Percentiles rank a stretch among this genome's conserved stretches.
These are phyloP conservation scores for Tephrocybe sp. DNA, from an alignment of 768 basidiomycete genomes.

Conservation along the genomic window DNA sequence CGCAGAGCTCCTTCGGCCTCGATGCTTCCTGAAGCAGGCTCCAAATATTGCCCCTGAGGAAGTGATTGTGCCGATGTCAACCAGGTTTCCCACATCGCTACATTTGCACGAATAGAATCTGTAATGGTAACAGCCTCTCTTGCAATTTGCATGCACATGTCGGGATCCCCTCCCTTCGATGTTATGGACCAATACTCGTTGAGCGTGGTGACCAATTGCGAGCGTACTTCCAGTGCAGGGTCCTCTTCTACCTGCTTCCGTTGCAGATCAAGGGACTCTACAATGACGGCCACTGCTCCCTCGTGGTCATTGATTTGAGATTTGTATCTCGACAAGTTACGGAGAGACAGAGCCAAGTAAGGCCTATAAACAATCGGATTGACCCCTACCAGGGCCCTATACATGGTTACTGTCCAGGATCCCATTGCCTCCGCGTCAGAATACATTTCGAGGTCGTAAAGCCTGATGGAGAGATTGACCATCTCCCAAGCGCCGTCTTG, in stretches of 20 bases:
- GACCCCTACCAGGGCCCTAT: conserved; percentile 6
- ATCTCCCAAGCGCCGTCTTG: conserved; percentile 18
- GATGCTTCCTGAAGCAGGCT: not conserved
- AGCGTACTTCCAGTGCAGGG: conserved; percentile 4
- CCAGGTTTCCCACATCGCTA: conserved; percentile 5
- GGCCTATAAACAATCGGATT: conserved; percentile 10
- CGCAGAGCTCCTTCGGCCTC: not conserved
- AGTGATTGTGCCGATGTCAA: not conserved
- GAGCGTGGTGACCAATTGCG: conserved; percentile 7
- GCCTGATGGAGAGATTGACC: conserved; percentile 12
- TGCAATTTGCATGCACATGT: conserved; percentile 7
- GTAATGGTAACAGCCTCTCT: conserved; percentile 9
- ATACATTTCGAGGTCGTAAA: conserved; percentile 15
- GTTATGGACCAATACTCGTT: conserved; percentile 6
- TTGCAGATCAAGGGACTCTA: conserved; percentile 7
- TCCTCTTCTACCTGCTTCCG: not conserved
- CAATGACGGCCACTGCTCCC: conserved; percentile 1
- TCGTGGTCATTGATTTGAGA: not conserved
- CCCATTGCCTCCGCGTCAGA: conserved; percentile 14
- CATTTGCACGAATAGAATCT: conserved; percentile 6
- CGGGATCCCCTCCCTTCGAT: not conserved
- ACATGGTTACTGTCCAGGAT: conserved; percentile 15
- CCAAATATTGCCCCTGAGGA: not conserved
- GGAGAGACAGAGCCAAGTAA: conserved; percentile 11
- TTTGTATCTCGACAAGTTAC: conserved; percentile 11